These are phyloP conservation scores for Nicotiana obtusifolia DNA, from an alignment of 257 asterid genomes.

Conservation along the genomic window DNA sequence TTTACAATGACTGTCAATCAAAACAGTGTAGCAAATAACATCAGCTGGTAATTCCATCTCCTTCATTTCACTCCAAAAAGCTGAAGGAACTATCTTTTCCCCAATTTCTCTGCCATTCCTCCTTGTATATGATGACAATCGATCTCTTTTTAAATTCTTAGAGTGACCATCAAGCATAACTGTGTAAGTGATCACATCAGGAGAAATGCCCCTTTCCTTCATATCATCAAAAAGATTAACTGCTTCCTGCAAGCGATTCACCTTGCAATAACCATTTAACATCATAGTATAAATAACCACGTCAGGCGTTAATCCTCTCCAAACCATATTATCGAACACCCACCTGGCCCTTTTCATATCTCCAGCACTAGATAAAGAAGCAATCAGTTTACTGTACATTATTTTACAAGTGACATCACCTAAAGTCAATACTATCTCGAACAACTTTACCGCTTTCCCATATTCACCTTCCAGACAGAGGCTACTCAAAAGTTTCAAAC, in stretches of 20 bases:
- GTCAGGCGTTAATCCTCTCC: constrained; percentile 56
- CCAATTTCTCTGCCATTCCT: not conserved
- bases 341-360: constrained; percentile 54
- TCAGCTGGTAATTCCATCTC: constrained; percentile 52
- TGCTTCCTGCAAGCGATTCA: constrained; percentile 45
- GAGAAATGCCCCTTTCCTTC: constrained; percentile 59
- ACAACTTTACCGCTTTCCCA: constrained; percentile 34
- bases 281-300: constrained; percentile 54
- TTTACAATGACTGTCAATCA: constrained; percentile 69
- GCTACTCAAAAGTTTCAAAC: constrained; percentile 50
- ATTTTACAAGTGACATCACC: constrained; percentile 38
- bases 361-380: constrained; percentile 59
- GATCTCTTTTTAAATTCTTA: constrained; percentile 31
- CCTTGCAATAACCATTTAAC: constrained; percentile 75
- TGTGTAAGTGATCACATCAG: constrained; percentile 67
- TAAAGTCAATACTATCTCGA: constrained; percentile 30
- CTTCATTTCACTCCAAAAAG: constrained; percentile 39
- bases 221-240: constrained; percentile 47
- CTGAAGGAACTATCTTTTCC: constrained; percentile 20
- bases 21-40: constrained; percentile 55
- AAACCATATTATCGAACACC: constrained; percentile 47
- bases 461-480: constrained; percentile 55
- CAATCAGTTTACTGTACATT: constrained; percentile 44
- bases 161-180: constrained; percentile 59
- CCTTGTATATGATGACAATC: constrained; percentile 11